A percentile compares a stretch with the other conserved stretches of the same genome.
phyloP scores from a whole-genome alignment of 441 rosid species.

The Populus tomentosa region DNA sequence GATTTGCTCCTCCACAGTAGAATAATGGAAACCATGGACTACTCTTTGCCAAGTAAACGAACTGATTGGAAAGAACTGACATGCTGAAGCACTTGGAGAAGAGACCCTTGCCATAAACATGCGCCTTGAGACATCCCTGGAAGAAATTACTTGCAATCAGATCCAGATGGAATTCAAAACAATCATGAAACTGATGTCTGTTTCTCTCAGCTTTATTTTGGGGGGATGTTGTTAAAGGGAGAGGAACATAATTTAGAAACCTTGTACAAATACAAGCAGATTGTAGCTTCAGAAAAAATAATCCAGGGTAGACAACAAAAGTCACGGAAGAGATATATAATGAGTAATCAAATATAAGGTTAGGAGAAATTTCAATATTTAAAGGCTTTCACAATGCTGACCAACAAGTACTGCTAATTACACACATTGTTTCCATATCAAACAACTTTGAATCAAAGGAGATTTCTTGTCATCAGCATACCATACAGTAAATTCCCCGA shows the following conservation, averaged over 20 bases:
- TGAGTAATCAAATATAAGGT: not conserved
- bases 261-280: not conserved
- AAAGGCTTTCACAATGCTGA: conserved; percentile 1
- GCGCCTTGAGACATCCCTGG: conserved; percentile 70
- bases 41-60: conserved; percentile 46
- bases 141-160: conserved; percentile 11
- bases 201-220: not conserved
- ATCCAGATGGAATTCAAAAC: not conserved
- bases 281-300: not conserved
- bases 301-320: not conserved
- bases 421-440: conserved; percentile 4
- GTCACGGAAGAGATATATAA: not conserved
- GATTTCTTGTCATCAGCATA: conserved; percentile 28
- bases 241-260: not conserved
- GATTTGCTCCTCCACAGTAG: conserved; percentile 37
- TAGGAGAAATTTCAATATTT: not conserved
- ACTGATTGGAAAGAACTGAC: conserved; percentile 62
- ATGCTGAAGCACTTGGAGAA: conserved; percentile 40
- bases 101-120: conserved; percentile 59
- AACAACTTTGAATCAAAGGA: conserved; percentile 9
- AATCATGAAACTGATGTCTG: not conserved
- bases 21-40: conserved; percentile 26
- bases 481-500: conserved; percentile 84
- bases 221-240: not conserved
- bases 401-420: conserved; percentile 1